phyloP scores from a whole-genome alignment of 306 rosid genomes.

The Clitoria ternatea region DNA sequence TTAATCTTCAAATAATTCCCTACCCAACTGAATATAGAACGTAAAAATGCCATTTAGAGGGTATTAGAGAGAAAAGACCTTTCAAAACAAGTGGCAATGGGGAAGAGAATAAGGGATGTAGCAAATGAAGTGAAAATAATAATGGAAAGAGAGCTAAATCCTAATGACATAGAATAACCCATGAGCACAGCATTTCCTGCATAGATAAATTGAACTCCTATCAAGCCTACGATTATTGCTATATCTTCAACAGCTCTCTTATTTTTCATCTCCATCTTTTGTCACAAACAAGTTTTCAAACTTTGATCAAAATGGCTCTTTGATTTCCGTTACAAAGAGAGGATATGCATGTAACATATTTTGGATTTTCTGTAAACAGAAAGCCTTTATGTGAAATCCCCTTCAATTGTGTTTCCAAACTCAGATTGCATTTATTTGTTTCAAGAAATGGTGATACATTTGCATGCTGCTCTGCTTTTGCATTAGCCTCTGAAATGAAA shows the following conservation, averaged over 20 bases:
- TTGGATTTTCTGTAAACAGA: neutral
- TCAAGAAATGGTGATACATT: neutral
- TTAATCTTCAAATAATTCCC: neutral
- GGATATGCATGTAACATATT: neutral
- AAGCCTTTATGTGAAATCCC: neutral
- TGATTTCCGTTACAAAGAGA: neutral
- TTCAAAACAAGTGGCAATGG: conserved; percentile 64
- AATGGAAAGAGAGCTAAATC: conserved; percentile 54
- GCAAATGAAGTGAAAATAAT: conserved; percentile 58
- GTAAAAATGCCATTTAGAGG: neutral
- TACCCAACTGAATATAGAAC: neutral
- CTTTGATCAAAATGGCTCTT: neutral
- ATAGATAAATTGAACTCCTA: conserved; percentile 55
- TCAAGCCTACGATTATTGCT: conserved; percentile 51
- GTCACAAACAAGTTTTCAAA: neutral
- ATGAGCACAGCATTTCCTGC: conserved; percentile 64
- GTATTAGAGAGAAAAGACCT: conserved; percentile 42
- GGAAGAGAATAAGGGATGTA: conserved; percentile 63
- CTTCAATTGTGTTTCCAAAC: neutral
- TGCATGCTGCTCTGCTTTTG: neutral
- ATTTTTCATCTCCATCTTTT: conserved; percentile 16
- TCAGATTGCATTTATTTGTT: neutral
- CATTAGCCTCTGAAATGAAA: neutral
- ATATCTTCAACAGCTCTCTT: conserved; percentile 40
- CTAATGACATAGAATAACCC: conserved; percentile 64